Conservation (phyloP, 352 stramenopile genomes). For the Phytophthora sojae region DNA sequence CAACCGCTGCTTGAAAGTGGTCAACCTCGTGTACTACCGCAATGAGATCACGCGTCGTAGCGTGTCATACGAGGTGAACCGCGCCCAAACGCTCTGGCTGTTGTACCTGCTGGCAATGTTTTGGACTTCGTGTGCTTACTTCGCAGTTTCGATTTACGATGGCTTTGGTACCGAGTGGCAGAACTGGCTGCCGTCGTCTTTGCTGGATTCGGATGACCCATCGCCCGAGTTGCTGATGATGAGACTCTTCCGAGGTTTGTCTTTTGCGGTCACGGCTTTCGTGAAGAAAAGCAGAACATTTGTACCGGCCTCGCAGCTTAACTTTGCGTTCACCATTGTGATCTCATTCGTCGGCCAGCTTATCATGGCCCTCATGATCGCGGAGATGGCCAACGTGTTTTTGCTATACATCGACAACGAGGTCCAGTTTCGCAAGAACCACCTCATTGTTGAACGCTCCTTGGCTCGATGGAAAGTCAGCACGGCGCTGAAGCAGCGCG, state of each 20-base stretch:
- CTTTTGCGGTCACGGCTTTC: conserved; percentile 63
- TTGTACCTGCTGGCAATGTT: conserved; percentile 69
- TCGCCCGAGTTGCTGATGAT: conserved; percentile 41
- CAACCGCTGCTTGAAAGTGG: conserved; percentile 65
- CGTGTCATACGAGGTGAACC: conserved; percentile 66
- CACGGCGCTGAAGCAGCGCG: conserved; percentile 41
- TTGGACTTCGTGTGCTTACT: conserved; percentile 72
- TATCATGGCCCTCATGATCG: conserved; percentile 82
- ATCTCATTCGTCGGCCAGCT: conserved; percentile 66
- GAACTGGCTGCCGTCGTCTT: conserved; percentile 50
- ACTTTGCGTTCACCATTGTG: conserved; percentile 60
- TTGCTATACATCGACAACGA: conserved; percentile 70
- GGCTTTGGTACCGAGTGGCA: conserved; percentile 64
- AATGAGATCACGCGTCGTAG: conserved; percentile 71
- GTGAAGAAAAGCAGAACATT: conserved; percentile 72
- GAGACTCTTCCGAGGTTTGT: conserved; percentile 56
- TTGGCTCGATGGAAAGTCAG: conserved; percentile 54
- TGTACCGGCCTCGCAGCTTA: conserved; percentile 44
- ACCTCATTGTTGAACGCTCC: conserved; percentile 64
- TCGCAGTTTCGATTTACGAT: conserved; percentile 63
- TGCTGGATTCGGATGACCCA: conserved; percentile 41
- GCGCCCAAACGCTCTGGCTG: conserved; percentile 60
- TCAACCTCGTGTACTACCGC: conserved; percentile 62
- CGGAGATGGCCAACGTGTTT: conserved; percentile 72
- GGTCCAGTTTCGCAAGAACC: conserved; percentile 77